phyloP scores from a whole-genome alignment of 2,329 filamentous ascomycete genomes.

The Laburnicola sp. region DNA sequence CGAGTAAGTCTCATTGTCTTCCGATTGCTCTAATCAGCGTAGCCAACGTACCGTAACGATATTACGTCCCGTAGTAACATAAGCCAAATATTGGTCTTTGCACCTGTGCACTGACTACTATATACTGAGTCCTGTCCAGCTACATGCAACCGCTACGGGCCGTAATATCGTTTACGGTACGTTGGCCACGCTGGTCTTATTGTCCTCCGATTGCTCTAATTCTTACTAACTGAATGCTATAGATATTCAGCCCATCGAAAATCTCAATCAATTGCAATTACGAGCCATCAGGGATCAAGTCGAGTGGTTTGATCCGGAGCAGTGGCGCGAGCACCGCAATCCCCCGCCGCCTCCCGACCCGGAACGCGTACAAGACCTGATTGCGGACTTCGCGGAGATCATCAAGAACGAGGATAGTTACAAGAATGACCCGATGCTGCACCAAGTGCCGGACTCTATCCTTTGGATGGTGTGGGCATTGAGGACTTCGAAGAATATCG shows the following conservation, averaged over 20 bases:
- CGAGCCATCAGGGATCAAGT: conserved; percentile 17
- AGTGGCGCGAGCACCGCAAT: conserved; percentile 25
- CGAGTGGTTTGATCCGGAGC: conserved; percentile 30
- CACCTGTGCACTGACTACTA: too few relatives aligned
- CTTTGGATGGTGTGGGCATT: conserved; percentile 27
- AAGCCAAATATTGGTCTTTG: too few relatives aligned
- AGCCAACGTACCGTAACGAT: too few relatives aligned
- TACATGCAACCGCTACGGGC: too few relatives aligned
- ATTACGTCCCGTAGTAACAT: too few relatives aligned
- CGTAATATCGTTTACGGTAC: too few relatives aligned
- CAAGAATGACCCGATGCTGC: conserved; percentile 18
- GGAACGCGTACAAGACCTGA: conserved; percentile 10
- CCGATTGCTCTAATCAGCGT: too few relatives aligned
- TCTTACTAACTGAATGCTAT: neutral
- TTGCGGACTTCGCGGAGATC: conserved; percentile 19
- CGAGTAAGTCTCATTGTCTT: conserved; percentile 24
- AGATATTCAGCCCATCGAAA: neutral
- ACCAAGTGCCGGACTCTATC: conserved; percentile 16
- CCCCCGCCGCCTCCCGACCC: conserved; percentile 6
- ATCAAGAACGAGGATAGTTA: conserved; percentile 25
- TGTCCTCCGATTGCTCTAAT: neutral
- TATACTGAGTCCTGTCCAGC: too few relatives aligned
- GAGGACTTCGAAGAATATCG: conserved; percentile 11
- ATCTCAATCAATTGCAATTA: conserved; percentile 8
- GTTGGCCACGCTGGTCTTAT: too few relatives aligned